Percentiles rank a stretch among this genome's conserved stretches.
phyloP scores from a whole-genome alignment of 495 filamentous ascomycete species.

The Sordaria brevicollis region DNA sequence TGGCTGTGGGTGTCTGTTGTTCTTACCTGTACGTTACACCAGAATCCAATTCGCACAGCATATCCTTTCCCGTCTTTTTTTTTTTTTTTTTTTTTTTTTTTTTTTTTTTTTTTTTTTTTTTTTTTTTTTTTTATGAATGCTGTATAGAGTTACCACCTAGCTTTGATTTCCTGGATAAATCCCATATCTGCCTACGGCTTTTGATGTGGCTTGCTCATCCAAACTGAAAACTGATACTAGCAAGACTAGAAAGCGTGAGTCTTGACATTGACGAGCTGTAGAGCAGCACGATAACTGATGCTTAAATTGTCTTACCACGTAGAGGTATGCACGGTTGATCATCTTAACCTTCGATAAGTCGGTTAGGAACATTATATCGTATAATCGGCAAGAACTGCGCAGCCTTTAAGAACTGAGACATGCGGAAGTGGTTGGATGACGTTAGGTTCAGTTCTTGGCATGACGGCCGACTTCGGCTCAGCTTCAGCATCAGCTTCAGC shows the following conservation, averaged over 20 bases:
- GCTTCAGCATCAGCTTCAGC: background rate
- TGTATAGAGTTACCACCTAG: no score
- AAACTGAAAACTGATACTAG: no score
- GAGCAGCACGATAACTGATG: background rate
- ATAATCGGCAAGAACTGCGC: background rate
- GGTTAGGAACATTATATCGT: background rate
- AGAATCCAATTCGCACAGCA: background rate
- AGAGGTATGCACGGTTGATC: background rate
- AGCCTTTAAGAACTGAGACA: background rate
- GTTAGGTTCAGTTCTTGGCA: background rate
- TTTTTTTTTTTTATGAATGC: no score
- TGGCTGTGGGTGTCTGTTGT: no score
- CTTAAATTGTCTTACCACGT: background rate
- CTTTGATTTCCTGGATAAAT: no score
- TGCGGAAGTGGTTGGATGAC: background rate
- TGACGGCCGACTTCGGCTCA: background rate
- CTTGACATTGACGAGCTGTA: background rate
- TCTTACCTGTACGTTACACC: background rate
- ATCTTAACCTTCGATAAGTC: background rate
- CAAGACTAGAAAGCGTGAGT: no score
- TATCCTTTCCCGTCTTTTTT: background rate
- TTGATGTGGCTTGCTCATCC: no score
- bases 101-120: no score
- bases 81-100: background rate
- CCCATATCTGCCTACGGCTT: no score